A percentile compares a stretch with the other conserved stretches of the same genome.
Conservation (phyloP, 75 land plant genomes). For the Cupressus sempervirens region DNA sequence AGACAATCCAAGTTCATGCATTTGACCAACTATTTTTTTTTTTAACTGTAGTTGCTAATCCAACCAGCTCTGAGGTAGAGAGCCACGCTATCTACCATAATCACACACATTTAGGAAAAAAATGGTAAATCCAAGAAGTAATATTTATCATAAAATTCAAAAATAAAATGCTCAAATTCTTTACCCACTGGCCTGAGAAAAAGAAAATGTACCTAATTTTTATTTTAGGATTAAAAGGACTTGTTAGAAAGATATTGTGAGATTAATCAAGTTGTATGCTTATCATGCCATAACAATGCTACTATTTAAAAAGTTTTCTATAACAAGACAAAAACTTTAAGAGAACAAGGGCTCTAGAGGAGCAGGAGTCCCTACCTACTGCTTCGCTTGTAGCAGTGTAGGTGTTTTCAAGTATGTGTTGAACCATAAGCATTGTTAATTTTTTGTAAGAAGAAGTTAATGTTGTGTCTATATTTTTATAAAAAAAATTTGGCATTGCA, state of each 20-base stretch:
- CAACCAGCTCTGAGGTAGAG: conserved; percentile 68
- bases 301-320: background rate
- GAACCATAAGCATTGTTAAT: no score
- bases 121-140: background rate
- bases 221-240: background rate
- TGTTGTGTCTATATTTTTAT: no score
- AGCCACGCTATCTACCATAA: conserved; percentile 68
- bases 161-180: background rate
- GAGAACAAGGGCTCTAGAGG: no score
- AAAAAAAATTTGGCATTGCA: no score
- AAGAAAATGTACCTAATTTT: background rate
- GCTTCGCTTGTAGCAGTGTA: no score
- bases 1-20: conserved; percentile 66
- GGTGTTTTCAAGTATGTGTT: no score
- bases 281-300: background rate
- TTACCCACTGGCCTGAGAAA: background rate
- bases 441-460: no score
- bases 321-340: background rate
- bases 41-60: conserved; percentile 56
- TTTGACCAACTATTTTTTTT: conserved; percentile 51
- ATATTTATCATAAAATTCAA: background rate
- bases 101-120: background rate
- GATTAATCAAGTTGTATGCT: background rate
- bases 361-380: no score
- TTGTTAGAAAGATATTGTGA: background rate